Evolutionary conservation across 345 rosid genomes (phyloP).

Genomic region (Rhizophora mangle): DNA sequence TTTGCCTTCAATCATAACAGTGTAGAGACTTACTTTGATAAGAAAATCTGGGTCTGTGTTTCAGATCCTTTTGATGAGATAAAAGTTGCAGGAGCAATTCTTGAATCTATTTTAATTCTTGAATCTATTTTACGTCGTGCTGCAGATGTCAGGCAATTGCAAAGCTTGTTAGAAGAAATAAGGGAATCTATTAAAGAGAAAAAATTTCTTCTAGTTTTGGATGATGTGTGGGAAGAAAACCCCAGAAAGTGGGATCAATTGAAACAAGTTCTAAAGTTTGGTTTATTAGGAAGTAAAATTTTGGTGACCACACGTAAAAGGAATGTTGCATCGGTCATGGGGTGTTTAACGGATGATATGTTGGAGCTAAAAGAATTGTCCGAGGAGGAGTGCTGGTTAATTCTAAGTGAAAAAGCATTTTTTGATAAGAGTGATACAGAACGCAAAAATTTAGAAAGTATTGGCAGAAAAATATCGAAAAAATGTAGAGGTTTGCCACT

Average conservation of each 20-base stretch:
- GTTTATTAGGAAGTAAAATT: no score
- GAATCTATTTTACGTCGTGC: background rate
- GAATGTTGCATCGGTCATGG: no score
- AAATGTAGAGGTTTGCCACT: background rate
- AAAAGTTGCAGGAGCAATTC: slow-evolving; percentile 2
- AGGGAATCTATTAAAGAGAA: background rate
- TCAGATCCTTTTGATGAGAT: slow-evolving; percentile 11
- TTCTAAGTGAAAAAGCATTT: background rate
- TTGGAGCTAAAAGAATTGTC: rapidly evolving
- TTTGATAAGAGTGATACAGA: background rate
- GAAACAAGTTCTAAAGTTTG: no score
- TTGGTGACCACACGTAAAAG: no score
- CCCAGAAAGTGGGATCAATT: no score
- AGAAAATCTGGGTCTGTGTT: slow-evolving; percentile 19
- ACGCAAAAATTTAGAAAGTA: background rate
- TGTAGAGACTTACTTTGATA: background rate
- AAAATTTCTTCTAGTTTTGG: background rate
- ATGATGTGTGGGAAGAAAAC: slow-evolving; percentile 16
- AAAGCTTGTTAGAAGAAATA: background rate
- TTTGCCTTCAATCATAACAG: background rate
- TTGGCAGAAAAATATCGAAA: background rate
- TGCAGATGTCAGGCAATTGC: background rate
- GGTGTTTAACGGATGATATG: no score
- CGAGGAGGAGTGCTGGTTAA: background rate
- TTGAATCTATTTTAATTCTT: no score